Base-by-base conservation (phyloP, 306 rosid species). In the Lathyrus sativus region DNA sequence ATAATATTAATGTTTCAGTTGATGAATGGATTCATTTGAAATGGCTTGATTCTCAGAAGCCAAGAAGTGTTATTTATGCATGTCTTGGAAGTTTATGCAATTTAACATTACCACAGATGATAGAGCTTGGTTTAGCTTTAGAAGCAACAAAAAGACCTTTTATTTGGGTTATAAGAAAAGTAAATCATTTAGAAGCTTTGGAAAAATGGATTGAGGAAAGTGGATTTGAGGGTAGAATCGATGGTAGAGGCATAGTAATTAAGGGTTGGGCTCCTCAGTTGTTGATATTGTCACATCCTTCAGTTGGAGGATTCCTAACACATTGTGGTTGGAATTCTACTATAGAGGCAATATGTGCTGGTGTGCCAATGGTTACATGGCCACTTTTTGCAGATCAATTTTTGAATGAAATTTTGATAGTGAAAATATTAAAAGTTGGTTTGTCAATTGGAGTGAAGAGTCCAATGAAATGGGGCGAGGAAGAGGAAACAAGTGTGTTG, bases 321-420 rank as follows among this genome's bases (percentile, higher is more conserved):
- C 91, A 85, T 39, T 88, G 91, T 62, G 91, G 89, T 4, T 85
- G 91, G 95, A 84, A 84, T 62, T 88, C 91, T 7, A 67, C 71
- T 1, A 11, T 84, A 1, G 95, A 85, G 61, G 84, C 84, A 11
- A 63, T 88, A 45, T 70, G 80, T 72, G 81, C 67, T 8, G 89
- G 87, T 11, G 78, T 80, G 2, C 92, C 84, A 13, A 78, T 87
- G 87, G n/a, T 76, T 58, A 84, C 89, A 11, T 87, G 89, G 92
- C 92, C 92, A 60, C 5, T 84, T 50, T 76, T 82, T 62, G 78
- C 53, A 0, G 89, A 84, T 35, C 89, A 87, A 11, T 84, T 84
- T 61, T 39, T 17, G 13, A 87, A 82, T 50, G 78, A 84, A 42
- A 74, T 24, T 48, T 31, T 81, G 2, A 5, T 81, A 5, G 81